Base-by-base conservation (phyloP, 179 eudicot species). In the Patellifolia procumbens region DNA sequence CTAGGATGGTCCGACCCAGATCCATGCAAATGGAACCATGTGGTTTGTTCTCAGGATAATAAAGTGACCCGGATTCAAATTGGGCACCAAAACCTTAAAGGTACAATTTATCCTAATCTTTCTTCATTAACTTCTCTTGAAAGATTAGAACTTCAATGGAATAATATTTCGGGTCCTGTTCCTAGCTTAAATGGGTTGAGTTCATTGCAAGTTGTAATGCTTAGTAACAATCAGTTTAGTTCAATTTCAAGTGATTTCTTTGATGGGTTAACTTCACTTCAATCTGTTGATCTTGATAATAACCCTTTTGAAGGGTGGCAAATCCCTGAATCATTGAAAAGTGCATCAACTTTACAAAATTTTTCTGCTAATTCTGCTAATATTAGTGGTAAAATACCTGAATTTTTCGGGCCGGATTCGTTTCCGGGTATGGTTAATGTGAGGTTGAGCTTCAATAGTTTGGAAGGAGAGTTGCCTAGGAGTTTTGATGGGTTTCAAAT, bases 311-410 rank as follows among this genome's bases (percentile, higher is more conserved):
- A 72, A 52, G 83, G 75, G 26, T 91, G 97, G 97, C 81, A 79
- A 78, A 85, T 91, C 15, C 97, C 97, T 56, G 81, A 80, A 62
- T 86, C 88, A 32, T 81, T 91, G 7, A 72, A 48, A 74, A 73
- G 78, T 75, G 84, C 91, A 72, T 84, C 91, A 13, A 68, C 85
- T 9, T 72, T 90, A 0, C 86, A 87, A 74, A 91, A 87, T 75
- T 90, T 91, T 83, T 91, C 94, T 9, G 97, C 97, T 39, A 86
- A 81, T 79, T 83, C 86, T 15, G 94, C 93, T 20, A 85, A 88
- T 78, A 17, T 91, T 16, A 77, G 61, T 29, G 94, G 97, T 7
- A 74, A 72, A 19, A 82, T 91, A 70, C 97, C 97, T 4, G 84
- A 68, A 9, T 90, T 91, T 59, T 79, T 91, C 16, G 90, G 92